Conservation (phyloP, 2,329 filamentous ascomycete species). For the Thelonectria blattea region DNA sequence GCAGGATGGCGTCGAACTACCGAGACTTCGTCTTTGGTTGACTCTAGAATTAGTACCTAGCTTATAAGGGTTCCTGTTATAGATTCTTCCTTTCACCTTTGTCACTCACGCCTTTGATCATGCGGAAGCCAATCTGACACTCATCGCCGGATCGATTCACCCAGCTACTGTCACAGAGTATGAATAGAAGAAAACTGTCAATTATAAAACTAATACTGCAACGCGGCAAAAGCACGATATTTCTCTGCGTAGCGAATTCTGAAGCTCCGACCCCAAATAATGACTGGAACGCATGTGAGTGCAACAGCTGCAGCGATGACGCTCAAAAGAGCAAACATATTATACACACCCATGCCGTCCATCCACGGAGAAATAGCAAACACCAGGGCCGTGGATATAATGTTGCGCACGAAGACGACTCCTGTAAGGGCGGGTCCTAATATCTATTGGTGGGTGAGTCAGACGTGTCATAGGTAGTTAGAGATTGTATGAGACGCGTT, state of each 20-base stretch:
- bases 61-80: too few species aligned
- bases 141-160: too few species aligned
- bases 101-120: too few species aligned
- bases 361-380: conserved; percentile 27
- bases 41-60: background rate
- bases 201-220: conserved; percentile 19
- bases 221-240: conserved; percentile 17
- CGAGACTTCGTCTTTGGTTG: conserved; percentile 71
- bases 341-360: conserved; percentile 22
- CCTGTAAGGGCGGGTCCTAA: conserved; percentile 25
- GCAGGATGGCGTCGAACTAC: conserved; percentile 74
- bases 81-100: too few species aligned
- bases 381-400: conserved; percentile 21
- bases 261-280: conserved; percentile 26
- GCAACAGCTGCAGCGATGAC: conserved; percentile 22
- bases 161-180: too few species aligned
- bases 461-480: background rate
- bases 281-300: conserved; percentile 21
- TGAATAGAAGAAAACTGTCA: too few species aligned
- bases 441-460: conserved; percentile 6
- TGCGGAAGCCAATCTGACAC: too few species aligned
- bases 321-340: conserved; percentile 25
- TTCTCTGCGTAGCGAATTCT: conserved; percentile 20
- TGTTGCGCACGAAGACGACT: conserved; percentile 28
- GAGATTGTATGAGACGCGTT: rapidly evolving